Percentiles rank a stretch among this genome's conserved stretches.
These are phyloP conservation scores for Mycena chlorophos DNA, from an alignment of 768 basidiomycete species.

Conservation along the genomic window DNA sequence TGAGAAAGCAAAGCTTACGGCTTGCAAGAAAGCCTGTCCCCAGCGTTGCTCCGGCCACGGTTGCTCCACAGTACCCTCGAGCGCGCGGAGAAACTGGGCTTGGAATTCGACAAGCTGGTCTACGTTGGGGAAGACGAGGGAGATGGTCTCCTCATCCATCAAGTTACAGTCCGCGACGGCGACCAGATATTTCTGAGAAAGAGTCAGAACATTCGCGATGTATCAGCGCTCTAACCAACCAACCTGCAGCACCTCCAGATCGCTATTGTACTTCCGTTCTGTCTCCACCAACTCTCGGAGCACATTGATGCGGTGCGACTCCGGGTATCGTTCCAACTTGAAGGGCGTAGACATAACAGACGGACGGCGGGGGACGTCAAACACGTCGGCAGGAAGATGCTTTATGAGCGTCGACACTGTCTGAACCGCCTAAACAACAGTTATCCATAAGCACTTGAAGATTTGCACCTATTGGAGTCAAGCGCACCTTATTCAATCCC, in stretches of 20 bases:
- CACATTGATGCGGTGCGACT: slow-evolving; percentile 43
- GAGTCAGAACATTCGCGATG: slow-evolving; percentile 17
- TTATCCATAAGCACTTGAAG: too few relatives aligned
- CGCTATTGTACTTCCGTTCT: slow-evolving; percentile 92
- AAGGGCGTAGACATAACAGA: too few relatives aligned
- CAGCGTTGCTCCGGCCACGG: slow-evolving; percentile 84
- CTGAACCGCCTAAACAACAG: too few relatives aligned
- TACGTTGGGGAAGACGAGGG: slow-evolving; percentile 89
- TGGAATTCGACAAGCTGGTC: slow-evolving; percentile 94
- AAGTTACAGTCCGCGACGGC: slow-evolving; percentile 75
- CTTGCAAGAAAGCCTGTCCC: slow-evolving; percentile 80
- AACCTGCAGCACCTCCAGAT: slow-evolving; percentile 93
- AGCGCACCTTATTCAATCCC: too few relatives aligned
- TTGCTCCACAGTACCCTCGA: slow-evolving; percentile 80
- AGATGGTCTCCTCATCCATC: slow-evolving; percentile 86
- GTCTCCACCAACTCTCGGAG: slow-evolving; percentile 90
- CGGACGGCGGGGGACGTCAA: too few relatives aligned
- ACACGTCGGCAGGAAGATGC: too few relatives aligned
- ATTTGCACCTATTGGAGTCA: too few relatives aligned
- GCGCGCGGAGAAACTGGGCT: slow-evolving; percentile 82
- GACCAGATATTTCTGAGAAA: slow-evolving; percentile 72
- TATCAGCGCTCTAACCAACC: slow-evolving; percentile 31
- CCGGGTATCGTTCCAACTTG: too few relatives aligned
- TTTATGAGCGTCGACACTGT: too few relatives aligned
- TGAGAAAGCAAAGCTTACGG: too few relatives aligned